Base-by-base conservation (phyloP, 179 eudicot species). In the Carnegiea gigantea region DNA sequence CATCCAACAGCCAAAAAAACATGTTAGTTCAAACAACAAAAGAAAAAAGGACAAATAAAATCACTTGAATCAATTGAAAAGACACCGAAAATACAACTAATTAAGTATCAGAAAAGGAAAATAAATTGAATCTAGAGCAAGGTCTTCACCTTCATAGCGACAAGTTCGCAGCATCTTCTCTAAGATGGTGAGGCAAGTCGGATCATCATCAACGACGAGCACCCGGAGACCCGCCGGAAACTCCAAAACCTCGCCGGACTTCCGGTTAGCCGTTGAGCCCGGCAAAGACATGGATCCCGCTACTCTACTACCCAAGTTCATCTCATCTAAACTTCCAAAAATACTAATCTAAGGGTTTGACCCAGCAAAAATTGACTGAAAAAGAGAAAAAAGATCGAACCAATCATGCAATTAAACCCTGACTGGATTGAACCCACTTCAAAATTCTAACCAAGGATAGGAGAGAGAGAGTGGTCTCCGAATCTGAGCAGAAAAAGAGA, bases 151-250 rank as follows among this genome's bases (percentile, higher is more conserved):
- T 86, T 90, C 90, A 87, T 93, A 93, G 18, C 83, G 85, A 83
- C 97, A 93, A 78, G 81, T 88, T 8, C 78, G 80, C 4, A 93
- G 92, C 94, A 93, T 91, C 88, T 84, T 90, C 80, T 90, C 91
- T 78, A 93, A 88, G 86, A 93, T 93, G 85, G 80, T 90, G 9
- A 93, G 89, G 78, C 97, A 93, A 85, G 90, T 91, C 23, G 90
- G 90, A 86, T 93, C 97, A 86, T 93, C 97, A 85, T 93, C 97
- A 26, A 93, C 97, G 20, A 91, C 94, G 64, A 93, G 90, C 0
- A 93, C 94, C 75, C 94, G 82, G 21, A 91, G 87, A 83, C 97
- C 97, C 28, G 85, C 94, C 76, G 94, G 94, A 86, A 91, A 91
- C 75, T 80, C 93, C 68, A 88, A 73, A 38, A 49, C 78, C 64